Base-by-base conservation (phyloP, 257 asterid species). In the Henckelia pumila region DNA sequence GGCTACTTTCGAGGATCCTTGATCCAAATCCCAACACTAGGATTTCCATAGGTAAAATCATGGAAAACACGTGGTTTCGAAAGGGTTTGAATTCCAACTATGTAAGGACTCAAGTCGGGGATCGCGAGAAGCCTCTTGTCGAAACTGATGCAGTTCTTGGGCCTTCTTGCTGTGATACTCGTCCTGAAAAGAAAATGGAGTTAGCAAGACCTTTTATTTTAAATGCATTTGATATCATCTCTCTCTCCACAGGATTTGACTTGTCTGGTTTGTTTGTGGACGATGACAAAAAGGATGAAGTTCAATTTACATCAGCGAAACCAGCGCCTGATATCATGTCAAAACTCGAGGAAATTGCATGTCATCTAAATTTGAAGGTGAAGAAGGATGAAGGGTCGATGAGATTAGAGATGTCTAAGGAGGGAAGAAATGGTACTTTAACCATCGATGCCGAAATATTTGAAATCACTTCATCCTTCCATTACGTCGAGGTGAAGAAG, bases 201-300 rank as follows among this genome's bases (percentile, higher is more conserved):
- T 14, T 61, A 30, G 66, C 68, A 16, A 85, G 75, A 23, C 86
- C 81, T 14, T 29, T 55, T 37, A 80, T 40, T 47, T 75, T 88
- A 10, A 91, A 88, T 67, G 97, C 97, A 7, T 91, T 91, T 47
- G 89, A 86, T 25, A 88, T 91, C 55, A 82, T 91, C 24, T 91
- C 97, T 26, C 96, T 88, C 59, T 91, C 97, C 22, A 75, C 80
- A 13, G 91, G 94, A 3, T 81, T 91, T 7, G 95, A 91, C 75
- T 71, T 91, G 73, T 91, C 95, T 29, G 92, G 95, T 55, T 65
- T 89, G 24, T 91, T 91, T 19, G 88, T 87, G 78, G 75, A 73
- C 59, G 67, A 66, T n/a, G 88, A 83, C 30, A 69, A 85, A 62
- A 91, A 84, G 80, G 94, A 85, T 17, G 95, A 85, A 59, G 73